A percentile compares a stretch with the other conserved stretches of the same genome.
Conservation (phyloP, 768 basidiomycete species). For the Amanita thiersii region DNA sequence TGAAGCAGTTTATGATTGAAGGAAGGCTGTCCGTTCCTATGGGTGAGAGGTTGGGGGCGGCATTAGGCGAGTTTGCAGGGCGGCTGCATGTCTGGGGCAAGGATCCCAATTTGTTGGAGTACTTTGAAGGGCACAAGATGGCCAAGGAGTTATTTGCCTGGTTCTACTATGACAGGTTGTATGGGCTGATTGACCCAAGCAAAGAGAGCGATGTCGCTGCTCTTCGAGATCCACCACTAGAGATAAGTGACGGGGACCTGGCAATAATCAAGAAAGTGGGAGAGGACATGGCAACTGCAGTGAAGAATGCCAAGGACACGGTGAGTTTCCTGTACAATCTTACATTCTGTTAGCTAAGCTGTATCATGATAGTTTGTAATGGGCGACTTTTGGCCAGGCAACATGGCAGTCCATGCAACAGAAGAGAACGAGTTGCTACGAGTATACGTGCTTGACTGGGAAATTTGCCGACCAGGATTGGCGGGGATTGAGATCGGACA, state of each 20-base stretch:
- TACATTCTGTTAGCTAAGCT: background rate
- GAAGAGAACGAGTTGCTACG: constrained; percentile 25
- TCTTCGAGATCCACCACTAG: constrained; percentile 33
- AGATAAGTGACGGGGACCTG: constrained; percentile 24
- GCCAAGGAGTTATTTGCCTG: too few species aligned
- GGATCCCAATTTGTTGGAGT: too few species aligned
- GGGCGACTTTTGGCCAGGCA: constrained; percentile 74
- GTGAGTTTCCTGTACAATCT: constrained; percentile 16
- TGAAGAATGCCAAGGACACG: constrained; percentile 18
- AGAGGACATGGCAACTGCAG: constrained; percentile 17
- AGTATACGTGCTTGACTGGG: constrained; percentile 58
- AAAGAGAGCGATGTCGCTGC: constrained; percentile 22
- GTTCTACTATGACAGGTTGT: constrained; percentile 35
- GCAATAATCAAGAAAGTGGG: constrained; percentile 16
- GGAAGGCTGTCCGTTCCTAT: constrained; percentile 20
- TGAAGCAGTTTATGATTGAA: constrained; percentile 32
- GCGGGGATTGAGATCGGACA: constrained; percentile 56
- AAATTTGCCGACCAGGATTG: constrained; percentile 48
- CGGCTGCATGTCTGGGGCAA: too few species aligned
- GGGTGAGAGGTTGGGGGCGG: constrained; percentile 38
- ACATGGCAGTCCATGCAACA: constrained; percentile 35
- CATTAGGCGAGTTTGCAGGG: constrained; percentile 51
- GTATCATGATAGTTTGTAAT: constrained; percentile 43
- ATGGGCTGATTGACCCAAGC: constrained; percentile 21
- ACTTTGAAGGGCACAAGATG: too few species aligned